Evolutionary conservation across 2,329 filamentous ascomycete species (phyloP).

Genomic region (Aspergillus fructus): DNA sequence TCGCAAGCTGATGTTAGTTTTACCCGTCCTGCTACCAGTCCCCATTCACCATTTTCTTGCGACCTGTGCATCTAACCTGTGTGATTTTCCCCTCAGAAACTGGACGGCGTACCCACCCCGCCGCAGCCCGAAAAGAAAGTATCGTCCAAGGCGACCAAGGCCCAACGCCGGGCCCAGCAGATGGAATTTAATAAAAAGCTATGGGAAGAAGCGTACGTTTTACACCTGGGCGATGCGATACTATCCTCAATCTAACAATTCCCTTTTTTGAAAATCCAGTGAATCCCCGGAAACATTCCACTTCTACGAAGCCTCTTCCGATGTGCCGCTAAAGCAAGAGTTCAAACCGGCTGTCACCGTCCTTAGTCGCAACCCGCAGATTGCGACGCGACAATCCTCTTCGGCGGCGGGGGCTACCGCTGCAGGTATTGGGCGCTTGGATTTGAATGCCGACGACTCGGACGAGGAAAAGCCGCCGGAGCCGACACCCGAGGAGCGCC

Average conservation of each 20-base stretch:
- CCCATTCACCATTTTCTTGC: background rate
- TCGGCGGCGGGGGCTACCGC: conserved; percentile 43
- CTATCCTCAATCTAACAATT: background rate
- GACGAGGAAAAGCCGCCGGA: conserved; percentile 65
- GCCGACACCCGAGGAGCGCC: conserved; percentile 72
- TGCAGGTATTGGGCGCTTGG: conserved; percentile 47
- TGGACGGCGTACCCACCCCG: conserved; percentile 39
- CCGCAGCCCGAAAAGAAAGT: conserved; percentile 44
- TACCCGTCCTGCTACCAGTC: background rate
- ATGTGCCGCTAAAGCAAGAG: conserved; percentile 63
- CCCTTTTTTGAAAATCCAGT: conserved; percentile 41
- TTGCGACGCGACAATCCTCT: conserved; percentile 59
- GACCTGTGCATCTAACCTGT: background rate
- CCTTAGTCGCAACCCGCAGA: conserved; percentile 72
- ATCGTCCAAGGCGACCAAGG: conserved; percentile 63
- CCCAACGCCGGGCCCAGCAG: conserved; percentile 77
- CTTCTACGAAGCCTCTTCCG: conserved; percentile 67
- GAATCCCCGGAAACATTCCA: conserved; percentile 73
- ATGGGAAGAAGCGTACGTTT: conserved; percentile 78
- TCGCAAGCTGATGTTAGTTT: conserved; percentile 65
- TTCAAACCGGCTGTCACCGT: conserved; percentile 84
- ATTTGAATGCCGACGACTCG: conserved; percentile 56
- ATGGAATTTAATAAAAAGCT: conserved; percentile 79
- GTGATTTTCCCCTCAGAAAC: conserved; percentile 32
- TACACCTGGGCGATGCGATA: background rate